phyloP scores from a whole-genome alignment of 2,329 filamentous ascomycete genomes.

The Pseudogymnoascus sp. region DNA sequence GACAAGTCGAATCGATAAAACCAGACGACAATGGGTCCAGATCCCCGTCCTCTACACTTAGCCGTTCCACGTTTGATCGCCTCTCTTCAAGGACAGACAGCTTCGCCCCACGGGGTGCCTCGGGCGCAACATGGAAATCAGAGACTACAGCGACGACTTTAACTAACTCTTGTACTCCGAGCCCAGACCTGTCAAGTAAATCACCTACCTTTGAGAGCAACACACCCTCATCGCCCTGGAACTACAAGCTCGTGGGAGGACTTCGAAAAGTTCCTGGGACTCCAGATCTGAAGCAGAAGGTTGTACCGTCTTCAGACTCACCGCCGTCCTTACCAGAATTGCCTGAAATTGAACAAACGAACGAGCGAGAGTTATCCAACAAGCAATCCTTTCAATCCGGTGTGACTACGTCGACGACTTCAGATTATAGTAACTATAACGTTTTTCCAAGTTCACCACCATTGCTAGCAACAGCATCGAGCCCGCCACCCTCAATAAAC shows the following conservation, averaged over 20 bases:
- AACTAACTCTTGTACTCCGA: slow-evolving; percentile 10
- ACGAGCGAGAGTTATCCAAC: slow-evolving; percentile 22
- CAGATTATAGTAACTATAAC: slow-evolving; percentile 28
- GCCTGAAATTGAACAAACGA: slow-evolving; percentile 15
- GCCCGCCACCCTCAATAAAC: slow-evolving; percentile 15
- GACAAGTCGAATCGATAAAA: background rate
- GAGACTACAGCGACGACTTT: slow-evolving; percentile 14
- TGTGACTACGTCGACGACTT: slow-evolving; percentile 23
- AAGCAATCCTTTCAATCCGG: slow-evolving; percentile 28
- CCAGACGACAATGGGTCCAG: slow-evolving; percentile 7
- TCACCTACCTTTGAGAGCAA: slow-evolving; percentile 23
- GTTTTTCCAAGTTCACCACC: slow-evolving; percentile 20
- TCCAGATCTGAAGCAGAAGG: slow-evolving; percentile 26
- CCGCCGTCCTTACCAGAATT: slow-evolving; percentile 1
- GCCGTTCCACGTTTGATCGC: slow-evolving; percentile 15
- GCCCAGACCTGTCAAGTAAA: slow-evolving; percentile 20
- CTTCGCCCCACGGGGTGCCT: slow-evolving; percentile 14
- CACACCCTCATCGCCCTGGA: slow-evolving; percentile 26
- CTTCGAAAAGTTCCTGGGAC: slow-evolving; percentile 29
- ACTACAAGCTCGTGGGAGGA: slow-evolving; percentile 28
- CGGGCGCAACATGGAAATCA: slow-evolving; percentile 20
- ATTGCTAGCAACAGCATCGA: slow-evolving; percentile 17
- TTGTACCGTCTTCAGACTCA: background rate
- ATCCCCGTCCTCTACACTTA: background rate
- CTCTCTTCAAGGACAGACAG: slow-evolving; percentile 21